phyloP scores from a whole-genome alignment of 2,329 filamentous ascomycete genomes.

The Calonectria pteridis region DNA sequence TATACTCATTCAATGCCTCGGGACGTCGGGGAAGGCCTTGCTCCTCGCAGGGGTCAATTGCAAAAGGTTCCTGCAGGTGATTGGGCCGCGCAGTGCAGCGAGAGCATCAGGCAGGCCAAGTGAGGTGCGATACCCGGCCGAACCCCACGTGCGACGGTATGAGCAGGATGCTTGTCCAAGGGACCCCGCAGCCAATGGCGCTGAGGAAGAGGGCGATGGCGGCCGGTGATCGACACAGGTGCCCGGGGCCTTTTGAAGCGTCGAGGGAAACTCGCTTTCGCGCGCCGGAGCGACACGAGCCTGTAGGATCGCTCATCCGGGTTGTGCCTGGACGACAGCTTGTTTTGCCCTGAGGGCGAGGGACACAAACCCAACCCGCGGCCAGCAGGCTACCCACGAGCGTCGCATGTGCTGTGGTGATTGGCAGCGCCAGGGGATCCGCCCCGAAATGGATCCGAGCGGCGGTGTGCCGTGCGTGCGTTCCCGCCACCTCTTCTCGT shows the following conservation, averaged over 20 bases:
- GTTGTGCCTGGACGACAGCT: not conserved
- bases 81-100: slow-evolving; percentile 20
- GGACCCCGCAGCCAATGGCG: slow-evolving; percentile 33
- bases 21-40: slow-evolving; percentile 6
- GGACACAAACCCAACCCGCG: not conserved
- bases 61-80: slow-evolving; percentile 7
- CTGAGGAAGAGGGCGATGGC: not conserved
- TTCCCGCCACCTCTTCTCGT: not conserved
- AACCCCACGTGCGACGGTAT: slow-evolving; percentile 36
- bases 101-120: slow-evolving; percentile 33
- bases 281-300: not conserved
- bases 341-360: not conserved
- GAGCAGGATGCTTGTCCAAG: slow-evolving; percentile 33
- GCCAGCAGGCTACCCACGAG: not conserved
- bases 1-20: not conserved
- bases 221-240: slow-evolving; percentile 29
- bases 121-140: slow-evolving; percentile 24
- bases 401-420: not conserved
- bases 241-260: slow-evolving; percentile 26
- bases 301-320: not conserved
- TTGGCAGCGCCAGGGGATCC: not conserved
- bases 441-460: slow-evolving; percentile 3
- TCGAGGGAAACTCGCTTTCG: not conserved
- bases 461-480: not conserved
- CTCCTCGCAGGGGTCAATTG: not conserved